Percentiles rank a stretch among this genome's conserved stretches.
phyloP scores from a whole-genome alignment of 805 yeast genomes.

The Cyberlindnera mississippiensis region DNA sequence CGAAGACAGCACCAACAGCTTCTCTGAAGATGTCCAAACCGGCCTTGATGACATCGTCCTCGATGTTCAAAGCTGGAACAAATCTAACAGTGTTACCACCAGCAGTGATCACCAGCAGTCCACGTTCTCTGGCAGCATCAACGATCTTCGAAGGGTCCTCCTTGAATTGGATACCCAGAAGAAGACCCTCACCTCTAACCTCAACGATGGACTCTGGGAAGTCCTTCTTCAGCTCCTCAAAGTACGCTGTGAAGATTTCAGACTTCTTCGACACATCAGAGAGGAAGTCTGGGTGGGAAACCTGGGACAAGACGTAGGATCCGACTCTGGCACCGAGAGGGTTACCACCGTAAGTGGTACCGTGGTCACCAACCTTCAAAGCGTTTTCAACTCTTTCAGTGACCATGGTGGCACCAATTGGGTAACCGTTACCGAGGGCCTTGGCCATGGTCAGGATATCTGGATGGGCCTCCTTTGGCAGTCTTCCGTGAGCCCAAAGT shows the following conservation, averaged over 20 bases:
- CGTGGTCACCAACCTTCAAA: conserved; percentile 90
- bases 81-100: conserved; percentile 88
- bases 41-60: conserved; percentile 57
- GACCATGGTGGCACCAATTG: conserved; percentile 91
- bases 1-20: conserved; percentile 39
- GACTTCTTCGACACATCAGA: conserved; percentile 58
- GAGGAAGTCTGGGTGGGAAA: conserved; percentile 60
- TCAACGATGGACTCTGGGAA: conserved; percentile 60
- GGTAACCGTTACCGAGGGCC: conserved; percentile 95
- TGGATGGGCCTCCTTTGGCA: conserved; percentile 83
- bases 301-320: conserved; percentile 63
- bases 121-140: conserved; percentile 66
- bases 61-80: conserved; percentile 88
- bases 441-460: conserved; percentile 94
- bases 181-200: conserved; percentile 84
- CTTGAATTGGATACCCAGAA: conserved; percentile 77
- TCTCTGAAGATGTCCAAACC: conserved; percentile 70
- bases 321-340: conserved; percentile 88
- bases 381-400: conserved; percentile 70
- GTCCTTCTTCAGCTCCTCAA: conserved; percentile 46
- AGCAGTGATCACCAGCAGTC: conserved; percentile 83
- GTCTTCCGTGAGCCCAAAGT: conserved; percentile 84
- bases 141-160: conserved; percentile 63
- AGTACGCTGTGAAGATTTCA: conserved; percentile 46
- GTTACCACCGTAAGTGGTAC: conserved; percentile 97